Conservation (phyloP, 148 eudicot species). For the Pharnaceum exiguum region DNA sequence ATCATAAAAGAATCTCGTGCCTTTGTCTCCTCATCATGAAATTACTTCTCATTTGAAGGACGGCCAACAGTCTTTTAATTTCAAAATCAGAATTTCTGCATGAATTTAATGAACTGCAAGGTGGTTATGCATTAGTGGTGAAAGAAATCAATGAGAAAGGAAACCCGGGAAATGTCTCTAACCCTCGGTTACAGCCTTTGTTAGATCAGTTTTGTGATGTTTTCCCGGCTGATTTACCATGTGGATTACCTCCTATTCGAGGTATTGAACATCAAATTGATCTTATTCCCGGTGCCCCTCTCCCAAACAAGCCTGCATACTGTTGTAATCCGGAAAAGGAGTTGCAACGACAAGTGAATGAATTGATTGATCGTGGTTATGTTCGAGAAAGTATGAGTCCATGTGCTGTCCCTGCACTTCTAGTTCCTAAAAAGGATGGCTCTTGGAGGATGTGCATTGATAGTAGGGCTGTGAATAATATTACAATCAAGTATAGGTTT, state of each 20-base stretch:
- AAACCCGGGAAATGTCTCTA: not conserved
- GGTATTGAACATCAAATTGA: constrained; percentile 8
- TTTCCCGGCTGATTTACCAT: not conserved
- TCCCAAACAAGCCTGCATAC: not conserved
- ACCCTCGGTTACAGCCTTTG: not conserved
- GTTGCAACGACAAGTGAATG: not conserved
- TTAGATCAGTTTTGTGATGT: not conserved
- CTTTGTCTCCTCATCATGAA: not conserved
- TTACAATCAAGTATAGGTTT: not conserved
- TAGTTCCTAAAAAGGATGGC: constrained; percentile 2
- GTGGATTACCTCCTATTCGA: constrained; percentile 5
- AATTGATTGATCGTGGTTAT: not conserved
- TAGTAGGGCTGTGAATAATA: not conserved
- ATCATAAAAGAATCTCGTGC: not conserved
- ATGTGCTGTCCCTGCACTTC: not conserved
- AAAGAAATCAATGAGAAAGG: not conserved
- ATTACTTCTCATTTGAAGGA: not conserved
- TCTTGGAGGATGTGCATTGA: constrained; percentile 1
- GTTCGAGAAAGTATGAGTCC: constrained; percentile 4
- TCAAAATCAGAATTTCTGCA: not conserved
- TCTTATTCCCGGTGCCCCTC: not conserved
- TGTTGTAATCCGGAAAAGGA: not conserved
- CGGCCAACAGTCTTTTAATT: not conserved
- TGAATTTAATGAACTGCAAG: not conserved
- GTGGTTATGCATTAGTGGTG: not conserved